Base-by-base conservation (phyloP, 1,139 yeast genomes). In the Pichia sp. region DNA sequence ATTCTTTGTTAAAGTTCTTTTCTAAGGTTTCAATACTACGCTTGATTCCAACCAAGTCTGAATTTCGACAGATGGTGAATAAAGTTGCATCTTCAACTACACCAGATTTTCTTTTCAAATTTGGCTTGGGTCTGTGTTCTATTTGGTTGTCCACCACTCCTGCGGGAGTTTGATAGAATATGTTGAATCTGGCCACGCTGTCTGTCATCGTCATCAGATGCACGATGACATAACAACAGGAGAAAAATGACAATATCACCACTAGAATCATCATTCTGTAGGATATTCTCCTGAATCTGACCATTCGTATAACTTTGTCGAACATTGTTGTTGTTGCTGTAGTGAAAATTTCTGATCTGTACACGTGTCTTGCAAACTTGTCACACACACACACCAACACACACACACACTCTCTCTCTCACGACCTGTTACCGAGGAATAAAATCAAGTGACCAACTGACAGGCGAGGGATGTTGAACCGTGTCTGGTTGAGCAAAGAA, bases 51-150 rank as follows among this genome's bases (percentile, higher is more conserved):
- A 72, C 72, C 31, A 87, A 62, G 56, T 89, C 96, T 14, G 70
- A 62, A 63, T 88, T 86, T 54, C 94, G 72, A 34, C 87, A 91
- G 47, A 89, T 67, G 10, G 90, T 77, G 47, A 87, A 81, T 57
- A 88, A 79, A 0, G 91, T 81, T 4, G 93, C 94, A 55, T 78
- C 80, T 45, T 71, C 80, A 17, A 53, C 50, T 11, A 7, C 27
- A 4, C 34, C 34, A 14, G 30, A 21, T 17, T 17, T 31, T 9
- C 34, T 19, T 19, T 8, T 19, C 9, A 6, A 14, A 4, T 4
- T 20, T 2, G 15, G 11, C 22, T 44, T 44, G 9, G 6, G 11
- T 15, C 47, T 33, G 14, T 45, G 36, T n/a, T 52, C 54, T 33
- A 45, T 47, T 27, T 52, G 47, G 19, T 45, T 22, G 34, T 49